Percentiles rank a stretch among this genome's conserved stretches.
These are phyloP conservation scores for Phytophthora sp. DNA, from an alignment of 352 stramenopile species.

Conservation along the genomic window DNA sequence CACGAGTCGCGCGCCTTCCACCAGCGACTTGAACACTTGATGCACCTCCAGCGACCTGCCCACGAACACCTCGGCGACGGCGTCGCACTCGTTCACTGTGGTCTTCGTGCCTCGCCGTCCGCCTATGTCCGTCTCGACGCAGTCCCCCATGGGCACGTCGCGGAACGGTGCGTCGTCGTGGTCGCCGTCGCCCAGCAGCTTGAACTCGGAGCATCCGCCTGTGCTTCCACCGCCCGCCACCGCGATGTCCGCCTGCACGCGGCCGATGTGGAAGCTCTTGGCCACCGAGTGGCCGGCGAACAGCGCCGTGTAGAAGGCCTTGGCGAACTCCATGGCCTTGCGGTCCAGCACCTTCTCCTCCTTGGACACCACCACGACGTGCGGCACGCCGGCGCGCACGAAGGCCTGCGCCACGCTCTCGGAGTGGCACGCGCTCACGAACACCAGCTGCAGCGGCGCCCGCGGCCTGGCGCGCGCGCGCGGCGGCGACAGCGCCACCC, in stretches of 20 bases:
- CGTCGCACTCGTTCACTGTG: slow-evolving; percentile 76
- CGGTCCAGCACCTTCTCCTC: slow-evolving; percentile 87
- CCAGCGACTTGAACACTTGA: slow-evolving; percentile 76
- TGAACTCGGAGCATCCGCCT: slow-evolving; percentile 67
- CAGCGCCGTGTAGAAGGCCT: slow-evolving; percentile 89
- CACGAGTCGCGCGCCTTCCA: slow-evolving; percentile 76
- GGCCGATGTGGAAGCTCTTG: slow-evolving; percentile 85
- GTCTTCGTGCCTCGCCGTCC: slow-evolving; percentile 15
- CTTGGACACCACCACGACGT: slow-evolving; percentile 91
- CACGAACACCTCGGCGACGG: slow-evolving; percentile 77
- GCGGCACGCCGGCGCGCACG: slow-evolving; percentile 86
- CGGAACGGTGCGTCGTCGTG: slow-evolving; percentile 82
- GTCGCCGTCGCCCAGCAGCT: slow-evolving; percentile 78
- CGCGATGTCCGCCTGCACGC: slow-evolving; percentile 77
- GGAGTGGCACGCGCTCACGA: slow-evolving; percentile 91
- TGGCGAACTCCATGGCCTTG: slow-evolving; percentile 89
- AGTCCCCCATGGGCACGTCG: slow-evolving; percentile 52
- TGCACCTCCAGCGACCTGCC: slow-evolving; percentile 84
- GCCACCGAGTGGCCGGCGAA: slow-evolving; percentile 80
- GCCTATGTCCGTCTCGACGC: slow-evolving; percentile 66
- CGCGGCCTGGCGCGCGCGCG: slow-evolving; percentile 43
- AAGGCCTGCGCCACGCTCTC: slow-evolving; percentile 90
- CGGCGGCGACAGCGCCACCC: slow-evolving; percentile 33
- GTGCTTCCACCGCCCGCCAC: slow-evolving; percentile 34
- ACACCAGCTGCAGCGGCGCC: slow-evolving; percentile 80